These are phyloP conservation scores for Akanthomyces muscarius DNA, from an alignment of 2,329 filamentous ascomycete species.

Conservation along the genomic window DNA sequence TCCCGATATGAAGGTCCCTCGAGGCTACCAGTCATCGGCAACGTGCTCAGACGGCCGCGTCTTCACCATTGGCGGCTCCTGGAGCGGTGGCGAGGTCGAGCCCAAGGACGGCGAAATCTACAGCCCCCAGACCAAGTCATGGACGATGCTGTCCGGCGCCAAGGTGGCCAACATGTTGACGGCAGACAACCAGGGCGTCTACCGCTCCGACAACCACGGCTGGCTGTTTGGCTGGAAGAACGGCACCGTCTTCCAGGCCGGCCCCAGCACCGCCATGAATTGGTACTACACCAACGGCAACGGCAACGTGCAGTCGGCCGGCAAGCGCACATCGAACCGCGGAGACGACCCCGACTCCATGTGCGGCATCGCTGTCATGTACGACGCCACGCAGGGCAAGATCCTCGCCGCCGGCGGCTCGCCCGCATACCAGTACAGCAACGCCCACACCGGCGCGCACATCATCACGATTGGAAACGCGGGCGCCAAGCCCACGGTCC, in stretches of 20 bases:
- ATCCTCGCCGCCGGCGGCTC: constrained; percentile 51
- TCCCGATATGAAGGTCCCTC: constrained; percentile 41
- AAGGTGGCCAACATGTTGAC: constrained; percentile 49
- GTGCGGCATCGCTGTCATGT: constrained; percentile 55
- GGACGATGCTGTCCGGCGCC: constrained; percentile 42
- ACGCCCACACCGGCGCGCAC: constrained; percentile 42
- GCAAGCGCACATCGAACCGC: constrained; percentile 25
- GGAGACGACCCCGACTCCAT: constrained; percentile 45
- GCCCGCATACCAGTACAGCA: constrained; percentile 40
- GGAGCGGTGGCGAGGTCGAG: constrained; percentile 41
- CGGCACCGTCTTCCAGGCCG: constrained; percentile 50
- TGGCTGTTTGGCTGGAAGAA: constrained; percentile 42
- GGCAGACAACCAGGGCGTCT: constrained; percentile 45
- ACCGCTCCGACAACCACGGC: constrained; percentile 36
- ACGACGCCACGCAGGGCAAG: constrained; percentile 53
- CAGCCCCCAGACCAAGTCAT: constrained; percentile 40
- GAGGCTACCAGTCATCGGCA: constrained; percentile 51
- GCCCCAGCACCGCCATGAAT: constrained; percentile 51
- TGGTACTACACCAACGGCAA: constrained; percentile 48
- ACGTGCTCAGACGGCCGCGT: constrained; percentile 50
- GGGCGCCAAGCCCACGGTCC: background rate
- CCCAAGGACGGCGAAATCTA: constrained; percentile 55
- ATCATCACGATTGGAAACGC: constrained; percentile 44
- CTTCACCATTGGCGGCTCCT: constrained; percentile 56
- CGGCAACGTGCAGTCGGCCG: constrained; percentile 40